Evolutionary conservation across 345 rosid genomes (phyloP), one percentile per base, ranked within the genome.

Genomic region (Trapa incisa): DNA sequence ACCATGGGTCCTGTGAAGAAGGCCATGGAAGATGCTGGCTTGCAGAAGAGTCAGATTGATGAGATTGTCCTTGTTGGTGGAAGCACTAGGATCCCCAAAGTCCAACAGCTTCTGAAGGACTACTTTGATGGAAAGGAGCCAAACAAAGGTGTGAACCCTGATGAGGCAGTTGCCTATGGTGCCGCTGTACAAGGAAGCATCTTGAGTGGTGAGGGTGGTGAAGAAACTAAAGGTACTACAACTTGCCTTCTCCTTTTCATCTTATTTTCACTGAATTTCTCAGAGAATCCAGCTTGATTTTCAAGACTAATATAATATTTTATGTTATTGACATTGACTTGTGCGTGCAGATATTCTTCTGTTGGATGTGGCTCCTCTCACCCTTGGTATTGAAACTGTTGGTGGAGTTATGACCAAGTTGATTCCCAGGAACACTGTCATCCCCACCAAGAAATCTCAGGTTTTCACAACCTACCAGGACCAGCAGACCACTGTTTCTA

Each of bases 131-230:
- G 99, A 1, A 94, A 94, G 77, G 99, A 94, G 83, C 99, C 99
- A 1, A 94, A 86, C 85, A 94, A 94, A 84, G 99, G 99, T 76
- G 99, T 94, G 72, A 94, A 94, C 85, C 97, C 99, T 0, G 99
- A 94, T 58, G 99, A 94, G 80, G 99, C 99, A 3, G 99, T 94
- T 68, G 99, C 99, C 65, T 89, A 68, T 68, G 99, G 99, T 85
- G 99, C 99, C 70, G 99, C 99, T 1, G 97, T 94, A 5, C 99
- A 94, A 83, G 99, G 99, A 37, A 93, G 96, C 73, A 94, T 94
- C 65, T 82, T 94, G 83, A 89, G 99, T 36, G 99, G 97, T 72
- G 99, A 94, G 83, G 99, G 97, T 71, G 99, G 99, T 79, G 97
- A 94, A 61, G 97, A 94, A 70, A 94, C 99, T 77, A 94, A 94